phyloP scores from a whole-genome alignment of 1,139 yeast genomes.

The Scheffersomyces segobiensis region DNA sequence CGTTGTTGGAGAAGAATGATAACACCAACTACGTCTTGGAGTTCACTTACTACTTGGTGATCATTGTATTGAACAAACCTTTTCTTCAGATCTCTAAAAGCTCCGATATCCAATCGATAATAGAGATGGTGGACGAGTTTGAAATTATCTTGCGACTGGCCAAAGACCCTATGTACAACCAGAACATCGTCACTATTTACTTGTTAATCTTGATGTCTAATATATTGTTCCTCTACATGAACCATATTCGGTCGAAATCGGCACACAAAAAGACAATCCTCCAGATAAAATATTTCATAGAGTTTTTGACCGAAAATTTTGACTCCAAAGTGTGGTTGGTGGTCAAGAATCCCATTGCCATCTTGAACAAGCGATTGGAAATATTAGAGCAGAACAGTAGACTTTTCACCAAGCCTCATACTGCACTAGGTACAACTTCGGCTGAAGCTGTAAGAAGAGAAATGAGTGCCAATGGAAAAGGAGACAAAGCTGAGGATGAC shows the following conservation, averaged over 20 bases:
- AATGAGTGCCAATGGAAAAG: background rate
- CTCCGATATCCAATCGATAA: background rate
- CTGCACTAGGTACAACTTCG: background rate
- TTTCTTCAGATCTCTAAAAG: constrained; percentile 1
- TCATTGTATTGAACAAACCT: constrained; percentile 2
- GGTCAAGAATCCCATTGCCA: background rate
- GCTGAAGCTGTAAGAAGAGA: background rate
- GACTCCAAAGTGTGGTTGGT: background rate
- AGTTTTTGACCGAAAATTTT: background rate
- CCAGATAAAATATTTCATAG: background rate
- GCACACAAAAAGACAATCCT: background rate
- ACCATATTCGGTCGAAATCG: background rate
- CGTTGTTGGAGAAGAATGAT: background rate
- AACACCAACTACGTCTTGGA: background rate
- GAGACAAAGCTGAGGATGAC: background rate
- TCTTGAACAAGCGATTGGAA: background rate
- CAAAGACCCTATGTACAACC: background rate
- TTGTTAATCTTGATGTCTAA: constrained; percentile 1
- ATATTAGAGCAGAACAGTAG: background rate
- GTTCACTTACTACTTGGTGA: constrained; percentile 1
- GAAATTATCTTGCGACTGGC: background rate
- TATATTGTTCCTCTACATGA: background rate
- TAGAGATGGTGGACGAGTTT: constrained; percentile 1
- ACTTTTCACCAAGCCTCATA: background rate
- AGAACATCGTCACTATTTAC: constrained; percentile 1